Conservation (phyloP, 108 stramenopile genomes). For the Pseudonitzschia multiseries region DNA sequence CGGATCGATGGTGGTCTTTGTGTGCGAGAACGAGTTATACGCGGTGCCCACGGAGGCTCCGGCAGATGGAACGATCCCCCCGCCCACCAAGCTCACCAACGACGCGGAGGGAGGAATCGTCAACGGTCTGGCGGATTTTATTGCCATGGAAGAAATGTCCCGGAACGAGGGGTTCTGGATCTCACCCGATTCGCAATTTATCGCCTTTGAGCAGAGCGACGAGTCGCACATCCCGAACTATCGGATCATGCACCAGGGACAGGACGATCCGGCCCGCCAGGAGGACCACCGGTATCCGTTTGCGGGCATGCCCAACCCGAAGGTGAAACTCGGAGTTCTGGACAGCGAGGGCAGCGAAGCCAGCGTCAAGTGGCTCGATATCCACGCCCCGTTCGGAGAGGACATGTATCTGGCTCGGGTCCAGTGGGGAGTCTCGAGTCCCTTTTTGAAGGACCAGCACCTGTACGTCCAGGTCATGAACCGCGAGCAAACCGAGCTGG, state of each 20-base stretch:
- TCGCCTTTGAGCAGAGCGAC: slow-evolving; percentile 78
- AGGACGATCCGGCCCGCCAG: slow-evolving; percentile 35
- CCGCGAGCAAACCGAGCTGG: slow-evolving; percentile 47
- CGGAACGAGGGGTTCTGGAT: slow-evolving; percentile 92
- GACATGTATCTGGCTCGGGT: not conserved
- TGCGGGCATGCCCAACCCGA: slow-evolving; percentile 85
- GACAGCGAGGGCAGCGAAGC: slow-evolving; percentile 1
- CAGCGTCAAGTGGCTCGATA: not conserved
- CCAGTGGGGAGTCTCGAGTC: slow-evolving; percentile 25
- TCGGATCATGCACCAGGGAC: slow-evolving; percentile 76
- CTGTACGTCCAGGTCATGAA: slow-evolving; percentile 34
- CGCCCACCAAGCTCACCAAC: not conserved
- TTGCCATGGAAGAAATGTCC: slow-evolving; percentile 90
- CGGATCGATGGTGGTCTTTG: slow-evolving; percentile 57
- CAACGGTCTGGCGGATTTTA: slow-evolving; percentile 64
- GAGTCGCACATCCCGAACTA: slow-evolving; percentile 81
- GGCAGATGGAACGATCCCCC: not conserved
- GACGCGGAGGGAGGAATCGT: slow-evolving; percentile 27
- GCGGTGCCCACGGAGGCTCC: not conserved
- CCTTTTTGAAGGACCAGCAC: slow-evolving; percentile 51
- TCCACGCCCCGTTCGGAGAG: not conserved
- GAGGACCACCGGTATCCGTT: slow-evolving; percentile 95
- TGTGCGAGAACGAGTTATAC: slow-evolving; percentile 48
- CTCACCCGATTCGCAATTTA: slow-evolving; percentile 60
- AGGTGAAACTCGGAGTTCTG: slow-evolving; percentile 57